Conservation (phyloP, 1,284 basidiomycete genomes). For the Fomitopsis palustris region DNA sequence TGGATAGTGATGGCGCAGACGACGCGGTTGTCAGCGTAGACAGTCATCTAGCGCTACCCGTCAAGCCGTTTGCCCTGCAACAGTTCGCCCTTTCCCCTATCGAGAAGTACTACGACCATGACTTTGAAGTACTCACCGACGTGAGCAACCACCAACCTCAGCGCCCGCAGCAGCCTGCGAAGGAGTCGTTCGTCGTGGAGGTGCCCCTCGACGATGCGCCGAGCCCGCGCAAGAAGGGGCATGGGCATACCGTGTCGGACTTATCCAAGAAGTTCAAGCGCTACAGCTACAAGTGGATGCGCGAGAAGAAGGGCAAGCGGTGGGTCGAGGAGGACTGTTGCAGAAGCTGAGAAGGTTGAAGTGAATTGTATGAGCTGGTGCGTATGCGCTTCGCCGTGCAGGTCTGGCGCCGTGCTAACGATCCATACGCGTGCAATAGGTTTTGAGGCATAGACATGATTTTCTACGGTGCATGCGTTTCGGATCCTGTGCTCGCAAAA, state of each 20-base stretch:
- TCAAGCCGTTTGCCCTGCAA: background rate
- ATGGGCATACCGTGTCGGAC: background rate
- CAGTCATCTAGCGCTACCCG: background rate
- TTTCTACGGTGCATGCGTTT: too few species aligned
- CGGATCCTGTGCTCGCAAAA: too few species aligned
- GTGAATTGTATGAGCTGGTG: background rate
- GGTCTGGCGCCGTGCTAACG: too few species aligned
- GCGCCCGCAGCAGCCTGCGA: background rate
- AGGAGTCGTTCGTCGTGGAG: background rate
- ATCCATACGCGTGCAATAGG: too few species aligned
- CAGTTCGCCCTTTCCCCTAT: background rate
- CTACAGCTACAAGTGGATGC: background rate
- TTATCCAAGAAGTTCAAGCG: background rate
- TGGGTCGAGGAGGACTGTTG: constrained; percentile 2
- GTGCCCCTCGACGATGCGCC: background rate
- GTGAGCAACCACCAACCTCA: background rate
- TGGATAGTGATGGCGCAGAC: too few species aligned
- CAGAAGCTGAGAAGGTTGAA: background rate
- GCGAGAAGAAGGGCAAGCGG: constrained; percentile 1
- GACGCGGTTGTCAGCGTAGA: background rate
- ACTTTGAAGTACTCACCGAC: background rate
- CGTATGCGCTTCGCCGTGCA: too few species aligned
- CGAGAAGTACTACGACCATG: background rate
- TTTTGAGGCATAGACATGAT: too few species aligned
- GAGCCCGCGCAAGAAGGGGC: background rate